Evolutionary conservation across 2,329 filamentous ascomycete species (phyloP).

Genomic region (Alternaria viburni): DNA sequence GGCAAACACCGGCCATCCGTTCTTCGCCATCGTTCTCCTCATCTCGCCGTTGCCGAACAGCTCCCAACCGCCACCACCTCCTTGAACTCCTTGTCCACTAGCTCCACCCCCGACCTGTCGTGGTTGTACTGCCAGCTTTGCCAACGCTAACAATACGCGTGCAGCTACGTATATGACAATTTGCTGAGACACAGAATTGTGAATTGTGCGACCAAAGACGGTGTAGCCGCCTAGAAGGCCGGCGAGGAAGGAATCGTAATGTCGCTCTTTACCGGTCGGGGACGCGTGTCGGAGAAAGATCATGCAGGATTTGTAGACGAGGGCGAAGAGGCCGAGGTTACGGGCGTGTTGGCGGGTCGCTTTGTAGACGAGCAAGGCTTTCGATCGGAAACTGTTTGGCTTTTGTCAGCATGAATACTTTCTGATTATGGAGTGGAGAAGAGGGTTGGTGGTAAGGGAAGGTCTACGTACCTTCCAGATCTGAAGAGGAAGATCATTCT

Average conservation of each 20-base stretch:
- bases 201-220: slow-evolving; percentile 83
- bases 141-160: slow-evolving; percentile 82
- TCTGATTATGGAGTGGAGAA: background rate
- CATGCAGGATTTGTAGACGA: slow-evolving; percentile 87
- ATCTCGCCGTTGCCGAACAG: slow-evolving; percentile 47
- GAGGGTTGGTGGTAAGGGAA: background rate
- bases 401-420: slow-evolving; percentile 3
- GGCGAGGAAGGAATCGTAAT: slow-evolving; percentile 83
- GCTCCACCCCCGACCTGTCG: slow-evolving; percentile 45
- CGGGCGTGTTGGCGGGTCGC: slow-evolving; percentile 89
- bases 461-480: slow-evolving; percentile 74
- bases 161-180: slow-evolving; percentile 99
- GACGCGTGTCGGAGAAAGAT: slow-evolving; percentile 69
- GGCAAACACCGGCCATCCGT: slow-evolving; percentile 93
- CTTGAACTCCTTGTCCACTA: slow-evolving; percentile 12
- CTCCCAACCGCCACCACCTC: slow-evolving; percentile 48
- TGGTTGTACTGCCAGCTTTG: slow-evolving; percentile 78
- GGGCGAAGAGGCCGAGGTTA: slow-evolving; percentile 90
- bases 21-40: slow-evolving; percentile 52
- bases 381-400: slow-evolving; percentile 70
- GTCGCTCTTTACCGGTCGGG: slow-evolving; percentile 63
- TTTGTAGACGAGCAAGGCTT: slow-evolving; percentile 76
- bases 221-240: slow-evolving; percentile 89
- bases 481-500: slow-evolving; percentile 98
- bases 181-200: slow-evolving; percentile 88